These are phyloP conservation scores for Talaromyces funiculosus DNA, from an alignment of 2,329 filamentous ascomycete species.

Conservation along the genomic window DNA sequence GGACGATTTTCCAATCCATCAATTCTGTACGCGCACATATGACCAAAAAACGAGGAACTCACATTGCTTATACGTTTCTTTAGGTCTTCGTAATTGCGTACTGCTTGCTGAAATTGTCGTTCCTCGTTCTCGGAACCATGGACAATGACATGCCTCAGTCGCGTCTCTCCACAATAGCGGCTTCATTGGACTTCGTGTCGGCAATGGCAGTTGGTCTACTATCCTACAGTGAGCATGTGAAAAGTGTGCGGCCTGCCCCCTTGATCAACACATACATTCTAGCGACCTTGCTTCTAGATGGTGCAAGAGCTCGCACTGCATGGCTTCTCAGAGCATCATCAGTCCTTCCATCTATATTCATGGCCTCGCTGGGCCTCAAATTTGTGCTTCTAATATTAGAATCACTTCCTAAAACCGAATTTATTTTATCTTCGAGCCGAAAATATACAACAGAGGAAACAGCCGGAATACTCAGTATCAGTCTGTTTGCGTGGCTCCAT, in stretches of 20 bases:
- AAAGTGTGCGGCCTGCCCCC: constrained; percentile 5
- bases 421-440: not conserved
- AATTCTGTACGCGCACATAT: not conserved
- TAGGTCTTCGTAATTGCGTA: constrained; percentile 2
- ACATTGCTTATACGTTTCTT: not conserved
- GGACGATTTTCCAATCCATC: not conserved
- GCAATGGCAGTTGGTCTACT: not conserved
- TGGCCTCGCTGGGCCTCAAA: not conserved
- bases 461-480: constrained; percentile 6
- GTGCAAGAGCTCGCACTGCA: not conserved
- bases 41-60: no score
- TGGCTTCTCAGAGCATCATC: constrained; percentile 7
- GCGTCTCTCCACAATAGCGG: not conserved
- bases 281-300: not conserved
- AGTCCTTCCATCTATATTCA: not conserved
- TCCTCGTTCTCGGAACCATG: constrained; percentile 1
- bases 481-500: constrained; percentile 5
- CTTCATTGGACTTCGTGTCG: constrained; percentile 7
- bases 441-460: not conserved
- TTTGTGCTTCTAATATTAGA: constrained; percentile 3
- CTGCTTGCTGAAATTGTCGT: not conserved
- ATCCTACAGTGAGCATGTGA: constrained; percentile 8
- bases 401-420: not conserved
- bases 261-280: not conserved
- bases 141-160: constrained; percentile 1